Conservation (phyloP, 2,329 filamentous ascomycete genomes). For the Alternaria infectoria region DNA sequence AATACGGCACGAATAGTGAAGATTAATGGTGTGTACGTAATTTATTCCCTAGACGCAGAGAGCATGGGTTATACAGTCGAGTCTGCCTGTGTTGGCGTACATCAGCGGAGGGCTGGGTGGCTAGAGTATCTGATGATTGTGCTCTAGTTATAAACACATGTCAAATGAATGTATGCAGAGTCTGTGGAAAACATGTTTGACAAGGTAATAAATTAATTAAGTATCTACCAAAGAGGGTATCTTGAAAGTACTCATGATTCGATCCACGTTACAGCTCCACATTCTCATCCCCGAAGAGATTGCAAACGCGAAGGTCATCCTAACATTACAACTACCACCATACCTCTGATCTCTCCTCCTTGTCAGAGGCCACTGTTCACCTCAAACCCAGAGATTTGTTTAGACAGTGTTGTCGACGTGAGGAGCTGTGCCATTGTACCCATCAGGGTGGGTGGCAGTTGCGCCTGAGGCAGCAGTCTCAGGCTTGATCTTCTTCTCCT, state of each 20-base stretch:
- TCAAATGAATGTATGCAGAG: background rate
- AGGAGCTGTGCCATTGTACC: background rate
- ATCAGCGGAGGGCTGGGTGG: background rate
- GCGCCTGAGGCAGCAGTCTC: background rate
- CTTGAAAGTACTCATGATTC: background rate
- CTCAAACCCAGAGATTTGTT: background rate
- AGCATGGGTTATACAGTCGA: background rate
- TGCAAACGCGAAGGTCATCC: background rate
- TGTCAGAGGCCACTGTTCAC: background rate
- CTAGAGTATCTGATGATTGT: background rate
- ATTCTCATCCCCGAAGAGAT: background rate
- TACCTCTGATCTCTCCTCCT: background rate
- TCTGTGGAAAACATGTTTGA: background rate
- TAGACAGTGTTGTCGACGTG: slow-evolving; percentile 1
- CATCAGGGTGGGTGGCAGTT: background rate
- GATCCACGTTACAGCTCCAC: background rate
- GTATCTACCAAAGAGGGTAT: background rate
- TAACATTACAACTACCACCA: background rate
- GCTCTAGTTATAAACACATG: background rate
- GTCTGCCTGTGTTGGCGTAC: background rate
- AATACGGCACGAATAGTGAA: background rate
- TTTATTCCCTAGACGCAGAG: no score
- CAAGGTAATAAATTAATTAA: background rate
- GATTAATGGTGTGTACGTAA: background rate
- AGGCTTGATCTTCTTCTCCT: slow-evolving; percentile 32